phyloP scores from a whole-genome alignment of 768 basidiomycete genomes.

The Trametes cingulata region DNA sequence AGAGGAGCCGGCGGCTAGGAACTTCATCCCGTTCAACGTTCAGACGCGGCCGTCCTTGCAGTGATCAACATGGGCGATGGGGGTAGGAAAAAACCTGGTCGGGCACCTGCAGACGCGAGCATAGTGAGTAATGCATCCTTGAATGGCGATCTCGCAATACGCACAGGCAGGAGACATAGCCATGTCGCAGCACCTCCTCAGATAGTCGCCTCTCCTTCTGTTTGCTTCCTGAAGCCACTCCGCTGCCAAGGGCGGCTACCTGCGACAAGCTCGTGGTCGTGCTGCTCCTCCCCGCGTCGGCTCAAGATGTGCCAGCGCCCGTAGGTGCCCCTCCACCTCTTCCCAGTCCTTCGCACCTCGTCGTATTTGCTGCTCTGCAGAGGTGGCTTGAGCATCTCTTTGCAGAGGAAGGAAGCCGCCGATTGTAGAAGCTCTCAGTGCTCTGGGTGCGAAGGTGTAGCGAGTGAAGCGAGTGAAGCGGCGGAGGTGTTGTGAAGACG shows the following conservation, averaged over 20 bases:
- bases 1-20: constrained; percentile 72
- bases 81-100: constrained; percentile 70
- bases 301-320: constrained; percentile 64
- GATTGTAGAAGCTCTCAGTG: constrained; percentile 68
- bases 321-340: constrained; percentile 69
- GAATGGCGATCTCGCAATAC: constrained; percentile 35
- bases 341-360: constrained; percentile 62
- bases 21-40: constrained; percentile 73
- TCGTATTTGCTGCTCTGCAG: constrained; percentile 52
- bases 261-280: constrained; percentile 44
- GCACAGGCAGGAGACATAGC: constrained; percentile 88
- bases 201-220: constrained; percentile 76
- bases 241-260: constrained; percentile 31
- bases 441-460: constrained; percentile 49
- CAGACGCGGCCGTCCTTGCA: constrained; percentile 67
- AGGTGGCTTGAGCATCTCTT: constrained; percentile 65
- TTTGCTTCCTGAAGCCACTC: constrained; percentile 56
- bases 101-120: constrained; percentile 52
- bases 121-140: not conserved
- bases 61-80: constrained; percentile 61
- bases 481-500: constrained; percentile 60
- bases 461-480: constrained; percentile 55
- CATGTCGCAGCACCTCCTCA: constrained; percentile 76
- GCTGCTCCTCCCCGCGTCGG: constrained; percentile 75
- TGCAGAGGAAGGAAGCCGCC: constrained; percentile 65